These are phyloP conservation scores for Geoglossum cookeanum DNA, from an alignment of 2,329 filamentous ascomycete species.

Conservation along the genomic window DNA sequence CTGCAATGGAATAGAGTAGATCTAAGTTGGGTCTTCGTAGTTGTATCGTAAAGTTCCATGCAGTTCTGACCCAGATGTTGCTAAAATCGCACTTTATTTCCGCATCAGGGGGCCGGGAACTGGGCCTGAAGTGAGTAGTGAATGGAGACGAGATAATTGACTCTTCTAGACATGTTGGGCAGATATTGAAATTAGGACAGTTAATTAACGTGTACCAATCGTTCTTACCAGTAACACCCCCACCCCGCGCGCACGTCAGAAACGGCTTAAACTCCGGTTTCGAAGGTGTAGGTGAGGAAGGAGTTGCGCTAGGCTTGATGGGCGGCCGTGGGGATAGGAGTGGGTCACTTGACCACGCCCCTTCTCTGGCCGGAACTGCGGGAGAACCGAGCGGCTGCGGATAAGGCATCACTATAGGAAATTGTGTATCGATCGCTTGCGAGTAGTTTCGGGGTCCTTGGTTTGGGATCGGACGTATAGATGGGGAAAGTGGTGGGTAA, in stretches of 20 bases:
- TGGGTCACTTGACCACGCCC: background rate
- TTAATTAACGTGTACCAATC: slow-evolving; percentile 69
- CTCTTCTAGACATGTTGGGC: slow-evolving; percentile 56
- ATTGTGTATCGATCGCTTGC: background rate
- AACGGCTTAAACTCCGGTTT: background rate
- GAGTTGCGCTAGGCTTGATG: background rate
- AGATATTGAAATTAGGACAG: slow-evolving; percentile 57
- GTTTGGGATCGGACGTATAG: background rate
- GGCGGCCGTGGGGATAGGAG: background rate
- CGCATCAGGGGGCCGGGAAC: slow-evolving; percentile 32
- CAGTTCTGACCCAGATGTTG: slow-evolving; percentile 63
- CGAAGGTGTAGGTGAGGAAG: background rate
- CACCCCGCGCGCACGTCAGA: background rate
- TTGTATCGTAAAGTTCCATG: slow-evolving; percentile 63
- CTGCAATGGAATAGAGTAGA: slow-evolving; percentile 49
- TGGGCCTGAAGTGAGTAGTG: slow-evolving; percentile 43
- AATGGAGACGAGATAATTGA: slow-evolving; percentile 53
- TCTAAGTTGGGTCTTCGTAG: slow-evolving; percentile 45
- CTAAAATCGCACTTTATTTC: slow-evolving; percentile 61
- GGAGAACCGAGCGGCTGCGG: background rate
- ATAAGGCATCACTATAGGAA: background rate
- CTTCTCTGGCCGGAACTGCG: background rate
- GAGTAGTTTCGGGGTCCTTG: background rate
- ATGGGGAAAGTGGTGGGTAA: background rate
- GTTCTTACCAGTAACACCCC: slow-evolving; percentile 16